Conservation (phyloP, 78 protist species). For the Bigelowiella natans region DNA sequence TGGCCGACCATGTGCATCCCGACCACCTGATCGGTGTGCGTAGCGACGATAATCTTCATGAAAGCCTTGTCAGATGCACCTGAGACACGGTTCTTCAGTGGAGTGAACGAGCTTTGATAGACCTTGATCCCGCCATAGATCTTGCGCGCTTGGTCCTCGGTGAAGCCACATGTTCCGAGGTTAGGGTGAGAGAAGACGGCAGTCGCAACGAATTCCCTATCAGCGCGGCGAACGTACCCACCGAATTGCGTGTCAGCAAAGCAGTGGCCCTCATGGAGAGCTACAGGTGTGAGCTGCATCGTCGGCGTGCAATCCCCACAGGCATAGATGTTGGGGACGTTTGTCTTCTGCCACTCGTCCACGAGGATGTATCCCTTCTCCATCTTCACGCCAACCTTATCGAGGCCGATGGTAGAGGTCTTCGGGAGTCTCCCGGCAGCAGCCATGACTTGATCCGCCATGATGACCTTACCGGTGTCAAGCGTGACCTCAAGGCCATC, state of each 20-base stretch:
- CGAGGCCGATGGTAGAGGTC: not conserved
- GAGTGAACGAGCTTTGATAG: too few relatives aligned
- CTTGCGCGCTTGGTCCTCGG: too few relatives aligned
- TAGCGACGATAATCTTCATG: not conserved
- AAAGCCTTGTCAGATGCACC: not conserved
- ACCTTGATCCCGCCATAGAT: too few relatives aligned
- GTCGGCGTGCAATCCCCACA: not conserved
- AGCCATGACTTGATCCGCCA: not conserved
- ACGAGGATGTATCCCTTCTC: too few relatives aligned
- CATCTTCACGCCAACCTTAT: not conserved
- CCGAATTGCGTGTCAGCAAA: not conserved
- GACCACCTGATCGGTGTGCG: constrained; percentile 37
- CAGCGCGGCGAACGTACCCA: not conserved
- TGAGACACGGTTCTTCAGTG: not conserved
- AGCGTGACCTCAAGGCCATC: not conserved
- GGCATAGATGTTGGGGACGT: not conserved
- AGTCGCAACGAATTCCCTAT: not conserved
- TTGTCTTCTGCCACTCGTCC: not conserved
- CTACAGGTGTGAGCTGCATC: not conserved
- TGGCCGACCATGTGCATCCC: constrained; percentile 74
- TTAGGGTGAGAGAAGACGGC: not conserved
- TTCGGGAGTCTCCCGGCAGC: not conserved
- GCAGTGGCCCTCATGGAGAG: not conserved
- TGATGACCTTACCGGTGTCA: not conserved
- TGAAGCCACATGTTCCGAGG: too few relatives aligned